Conservation (phyloP, 257 asterid genomes). For the Nicotiana benthamiana region DNA sequence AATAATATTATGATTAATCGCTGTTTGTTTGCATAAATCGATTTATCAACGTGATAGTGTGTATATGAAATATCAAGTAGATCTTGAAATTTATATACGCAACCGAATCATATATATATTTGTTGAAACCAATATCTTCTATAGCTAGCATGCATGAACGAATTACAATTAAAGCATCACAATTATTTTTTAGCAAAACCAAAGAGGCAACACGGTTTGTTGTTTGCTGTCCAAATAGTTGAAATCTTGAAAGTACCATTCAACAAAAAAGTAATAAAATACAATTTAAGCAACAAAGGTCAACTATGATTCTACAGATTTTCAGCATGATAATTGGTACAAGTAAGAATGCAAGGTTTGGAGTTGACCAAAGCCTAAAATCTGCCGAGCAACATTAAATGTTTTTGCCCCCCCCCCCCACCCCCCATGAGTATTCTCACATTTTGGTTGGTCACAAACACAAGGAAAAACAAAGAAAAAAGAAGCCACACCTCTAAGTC, state of each 20-base stretch:
- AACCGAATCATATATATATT: neutral
- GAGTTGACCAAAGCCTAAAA: neutral
- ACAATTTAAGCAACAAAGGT: slow-evolving; percentile 8
- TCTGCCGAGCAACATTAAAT: neutral
- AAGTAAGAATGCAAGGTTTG: slow-evolving; percentile 4
- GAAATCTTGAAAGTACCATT: neutral
- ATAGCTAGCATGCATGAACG: neutral
- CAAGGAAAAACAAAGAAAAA: neutral
- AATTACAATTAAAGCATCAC: neutral
- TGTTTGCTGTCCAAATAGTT: neutral
- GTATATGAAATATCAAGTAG: neutral
- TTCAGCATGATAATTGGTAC: neutral
- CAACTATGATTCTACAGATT: neutral
- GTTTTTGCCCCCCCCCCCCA: neutral
- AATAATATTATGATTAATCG: too few species aligned
- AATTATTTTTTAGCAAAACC: neutral
- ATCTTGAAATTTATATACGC: too few species aligned
- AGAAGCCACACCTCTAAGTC: neutral
- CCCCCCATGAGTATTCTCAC: neutral
- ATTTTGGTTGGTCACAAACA: neutral
- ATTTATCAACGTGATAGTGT: neutral
- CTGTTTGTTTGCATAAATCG: neutral
- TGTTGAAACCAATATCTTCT: neutral
- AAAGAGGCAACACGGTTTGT: neutral
- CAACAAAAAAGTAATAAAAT: neutral